These are phyloP conservation scores for Cymbopogon citratus DNA, from an alignment of 176 grass and related monocot species.

Conservation along the genomic window DNA sequence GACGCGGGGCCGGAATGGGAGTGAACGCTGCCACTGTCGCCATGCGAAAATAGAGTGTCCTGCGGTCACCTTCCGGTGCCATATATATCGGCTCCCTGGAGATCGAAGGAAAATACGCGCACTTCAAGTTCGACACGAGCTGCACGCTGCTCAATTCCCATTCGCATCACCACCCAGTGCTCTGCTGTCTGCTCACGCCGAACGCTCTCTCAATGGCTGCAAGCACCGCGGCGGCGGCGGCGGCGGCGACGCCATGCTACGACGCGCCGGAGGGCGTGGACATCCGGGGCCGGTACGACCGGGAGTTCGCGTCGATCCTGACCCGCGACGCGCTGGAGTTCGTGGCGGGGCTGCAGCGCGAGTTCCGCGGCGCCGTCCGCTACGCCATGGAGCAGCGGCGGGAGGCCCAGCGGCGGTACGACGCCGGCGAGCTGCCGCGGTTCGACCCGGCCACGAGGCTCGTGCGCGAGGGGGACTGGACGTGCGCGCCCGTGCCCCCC, in stretches of 20 bases:
- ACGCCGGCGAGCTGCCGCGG: conserved; percentile 56
- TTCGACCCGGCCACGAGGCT: conserved; percentile 68
- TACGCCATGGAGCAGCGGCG: conserved; percentile 67
- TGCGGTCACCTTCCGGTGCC: neutral
- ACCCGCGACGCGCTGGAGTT: conserved; percentile 68
- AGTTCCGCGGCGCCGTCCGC: conserved; percentile 71
- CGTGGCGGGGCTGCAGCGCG: conserved; percentile 58
- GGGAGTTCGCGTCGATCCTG: conserved; percentile 59
- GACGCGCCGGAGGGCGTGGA: conserved; percentile 84
- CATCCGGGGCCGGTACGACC: conserved; percentile 67
- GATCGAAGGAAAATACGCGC: neutral
- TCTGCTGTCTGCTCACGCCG: neutral
- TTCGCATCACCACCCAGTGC: too few species aligned
- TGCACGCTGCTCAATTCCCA: neutral
- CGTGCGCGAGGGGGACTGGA: conserved; percentile 57
- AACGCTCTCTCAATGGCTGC: neutral
- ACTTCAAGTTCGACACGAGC: neutral
- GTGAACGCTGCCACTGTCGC: neutral
- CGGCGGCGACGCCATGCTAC: conserved; percentile 29
- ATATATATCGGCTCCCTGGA: conserved; percentile 16
- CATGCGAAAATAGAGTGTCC: neutral
- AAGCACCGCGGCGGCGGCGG: neutral
- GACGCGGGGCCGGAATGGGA: neutral
- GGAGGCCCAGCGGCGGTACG: conserved; percentile 59
- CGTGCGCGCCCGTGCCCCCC: conserved; percentile 58